These are phyloP conservation scores for Neoboletus magnificus DNA, from an alignment of 768 basidiomycete genomes.

Conservation along the genomic window DNA sequence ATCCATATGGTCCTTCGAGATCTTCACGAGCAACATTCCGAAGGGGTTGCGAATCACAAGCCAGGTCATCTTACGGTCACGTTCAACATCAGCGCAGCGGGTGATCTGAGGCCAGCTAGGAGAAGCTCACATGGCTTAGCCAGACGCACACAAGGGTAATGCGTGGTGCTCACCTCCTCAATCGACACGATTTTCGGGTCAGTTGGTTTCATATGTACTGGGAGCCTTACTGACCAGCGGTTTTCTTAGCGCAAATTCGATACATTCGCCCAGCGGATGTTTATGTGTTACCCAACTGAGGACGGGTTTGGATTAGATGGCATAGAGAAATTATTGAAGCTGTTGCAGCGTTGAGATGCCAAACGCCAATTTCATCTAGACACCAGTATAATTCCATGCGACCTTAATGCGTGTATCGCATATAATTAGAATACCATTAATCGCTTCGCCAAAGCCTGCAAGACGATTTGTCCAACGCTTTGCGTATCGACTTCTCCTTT, in stretches of 20 bases:
- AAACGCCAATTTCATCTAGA: not conserved
- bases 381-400: not conserved
- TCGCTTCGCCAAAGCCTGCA: slow-evolving; percentile 37
- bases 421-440: not conserved
- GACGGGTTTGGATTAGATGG: slow-evolving; percentile 48
- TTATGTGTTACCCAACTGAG: slow-evolving; percentile 46
- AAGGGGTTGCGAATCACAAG: not conserved
- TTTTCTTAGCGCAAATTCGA: slow-evolving; percentile 43
- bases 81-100: slow-evolving; percentile 48
- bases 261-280: slow-evolving; percentile 41
- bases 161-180: slow-evolving; percentile 37
- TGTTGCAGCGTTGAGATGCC: slow-evolving; percentile 24
- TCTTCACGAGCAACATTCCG: slow-evolving; percentile 32
- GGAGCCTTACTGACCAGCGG: not conserved
- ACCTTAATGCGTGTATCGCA: not conserved
- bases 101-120: slow-evolving; percentile 36
- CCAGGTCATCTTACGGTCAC: slow-evolving; percentile 34
- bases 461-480: slow-evolving; percentile 38
- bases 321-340: slow-evolving; percentile 41
- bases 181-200: slow-evolving; percentile 45
- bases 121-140: slow-evolving; percentile 44
- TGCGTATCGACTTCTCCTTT: slow-evolving; percentile 34
- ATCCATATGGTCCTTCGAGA: slow-evolving; percentile 47
- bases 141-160: slow-evolving; percentile 43
- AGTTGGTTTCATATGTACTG: slow-evolving; percentile 1